Evolutionary conservation across 1,284 basidiomycete genomes (phyloP), one percentile per base, ranked within the genome.

Genomic region (Tylopilus sp.): DNA sequence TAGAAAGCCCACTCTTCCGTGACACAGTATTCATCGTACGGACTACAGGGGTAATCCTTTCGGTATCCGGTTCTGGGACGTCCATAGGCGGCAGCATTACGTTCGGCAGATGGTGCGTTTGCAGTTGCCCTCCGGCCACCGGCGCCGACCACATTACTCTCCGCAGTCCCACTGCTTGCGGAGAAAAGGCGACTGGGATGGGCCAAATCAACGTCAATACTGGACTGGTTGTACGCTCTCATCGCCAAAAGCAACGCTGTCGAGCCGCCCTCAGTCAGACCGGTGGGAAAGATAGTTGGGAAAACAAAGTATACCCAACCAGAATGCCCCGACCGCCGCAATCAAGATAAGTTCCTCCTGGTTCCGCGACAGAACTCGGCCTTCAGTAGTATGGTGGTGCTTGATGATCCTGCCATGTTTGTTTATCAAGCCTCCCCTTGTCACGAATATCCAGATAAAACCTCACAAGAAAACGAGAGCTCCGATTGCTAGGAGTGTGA

Each of bases 291-390:
- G 23, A 9, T 26, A 18, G 15, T 13, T 7, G 12, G 9, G 21
- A 38, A 47, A 34, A 50, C 31, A 35, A 25, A 48, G 69, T 79
- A 61, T 61, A 88, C 86, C 84, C 48, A 89, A 71, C 82, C 83
- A 88, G 61, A 86, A 78, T 51, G 87, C 66, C 9, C 81, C 86
- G 46, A 88, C 75, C 5, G 81, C 81, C 6, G 70, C 79, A 54
- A 89, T 82, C 63, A 90, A 64, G 19, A 84, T 69, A 65, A 79
- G 74, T 59, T 90, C 85, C 59, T 87, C 84, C 58, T 89, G 86
- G 41, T 71, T 73, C 57, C 79, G 79, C 37, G 82, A 79, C 56
- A 89, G 66, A 50, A 84, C 59, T 44, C 76, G 74, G 10, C 71
- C 75, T 15, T 75, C 77, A 34, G 16, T 16, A 59, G 69, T 72